Base-by-base conservation (phyloP, 108 stramenopile species). In the Tribonema minus region DNA sequence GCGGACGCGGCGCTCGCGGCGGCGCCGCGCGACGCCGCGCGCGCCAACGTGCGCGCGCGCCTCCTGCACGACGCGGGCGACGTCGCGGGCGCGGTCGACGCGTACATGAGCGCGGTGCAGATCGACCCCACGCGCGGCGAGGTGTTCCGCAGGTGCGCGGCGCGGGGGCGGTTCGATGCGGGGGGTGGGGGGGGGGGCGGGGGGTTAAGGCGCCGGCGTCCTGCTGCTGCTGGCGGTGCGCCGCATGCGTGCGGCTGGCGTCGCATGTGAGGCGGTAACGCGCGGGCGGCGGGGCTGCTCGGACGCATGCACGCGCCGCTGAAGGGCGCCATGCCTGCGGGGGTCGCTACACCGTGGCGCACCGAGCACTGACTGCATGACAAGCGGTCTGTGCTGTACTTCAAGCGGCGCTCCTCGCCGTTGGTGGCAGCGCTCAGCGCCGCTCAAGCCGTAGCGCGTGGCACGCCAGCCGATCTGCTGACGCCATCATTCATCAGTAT, bases 281-380 rank as follows among this genome's bases (percentile, higher is more conserved):
- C 20, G 46, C 15, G 15, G 9, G 46, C 46, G 20, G 46, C 46
- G 20, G 46, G 9, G 46, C 20, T 54, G 9, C 20, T 54, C 20
- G 15, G 46, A 9, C 46, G 46, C 46, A 9, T 54, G n/a, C n/a
- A n/a, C n/a, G 79, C 79, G 28, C 62, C 68, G 41, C 64, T 61
- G 63, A 69, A 80, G 61, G 70, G 63, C 33, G 79, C 79, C 7
- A 70, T 80, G n/a, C n/a, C n/a, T n/a, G n/a, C n/a, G n/a, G n/a
- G n/a, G n/a, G n/a, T n/a, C n/a, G n/a, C n/a, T n/a, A n/a, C n/a
- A n/a, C n/a, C n/a, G n/a, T n/a, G n/a, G n/a, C n/a, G n/a, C n/a
- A n/a, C n/a, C n/a, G n/a, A n/a, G n/a, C n/a, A n/a, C 25, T 59
- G 63, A 61, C n/a, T 80, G 25, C n/a, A 59, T 37, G 37, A 32